phyloP scores from a whole-genome alignment of 306 rosid genomes.

The Purshia tridentata region DNA sequence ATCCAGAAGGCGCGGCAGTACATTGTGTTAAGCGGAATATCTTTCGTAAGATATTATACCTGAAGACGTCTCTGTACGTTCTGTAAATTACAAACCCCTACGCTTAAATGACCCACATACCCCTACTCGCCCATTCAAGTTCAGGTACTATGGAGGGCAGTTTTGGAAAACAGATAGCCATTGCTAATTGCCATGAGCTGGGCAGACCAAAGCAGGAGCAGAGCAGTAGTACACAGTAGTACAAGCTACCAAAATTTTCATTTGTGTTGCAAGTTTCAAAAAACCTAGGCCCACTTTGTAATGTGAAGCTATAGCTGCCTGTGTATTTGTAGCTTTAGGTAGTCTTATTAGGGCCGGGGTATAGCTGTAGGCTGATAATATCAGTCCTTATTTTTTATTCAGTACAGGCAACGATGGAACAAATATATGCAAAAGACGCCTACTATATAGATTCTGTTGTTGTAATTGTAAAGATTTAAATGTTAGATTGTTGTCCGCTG shows the following conservation, averaged over 20 bases:
- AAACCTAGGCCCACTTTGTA: too few species aligned
- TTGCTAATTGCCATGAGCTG: neutral
- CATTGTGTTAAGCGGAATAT: constrained; percentile 23
- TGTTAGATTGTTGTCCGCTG: neutral
- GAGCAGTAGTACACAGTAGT: too few species aligned
- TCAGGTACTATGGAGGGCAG: neutral
- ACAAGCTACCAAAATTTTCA: too few species aligned
- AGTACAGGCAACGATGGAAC: neutral
- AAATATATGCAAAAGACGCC: neutral
- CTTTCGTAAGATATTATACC: constrained; percentile 18
- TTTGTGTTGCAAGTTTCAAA: too few species aligned
- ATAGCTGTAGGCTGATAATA: too few species aligned
- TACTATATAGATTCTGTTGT: neutral
- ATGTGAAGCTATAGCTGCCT: too few species aligned
- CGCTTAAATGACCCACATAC: neutral
- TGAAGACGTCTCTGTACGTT: neutral
- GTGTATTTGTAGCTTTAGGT: too few species aligned
- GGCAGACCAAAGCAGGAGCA: too few species aligned
- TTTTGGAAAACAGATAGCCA: neutral
- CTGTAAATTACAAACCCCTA: neutral
- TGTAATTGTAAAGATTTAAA: neutral
- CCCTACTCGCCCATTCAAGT: neutral
- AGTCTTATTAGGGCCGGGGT: too few species aligned
- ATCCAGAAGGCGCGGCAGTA: constrained; percentile 8
- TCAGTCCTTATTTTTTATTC: too few species aligned